Evolutionary conservation across 2,329 filamentous ascomycete species (phyloP), one percentile per base, ranked within the genome.

Genomic region (Alternaria ethzedia): DNA sequence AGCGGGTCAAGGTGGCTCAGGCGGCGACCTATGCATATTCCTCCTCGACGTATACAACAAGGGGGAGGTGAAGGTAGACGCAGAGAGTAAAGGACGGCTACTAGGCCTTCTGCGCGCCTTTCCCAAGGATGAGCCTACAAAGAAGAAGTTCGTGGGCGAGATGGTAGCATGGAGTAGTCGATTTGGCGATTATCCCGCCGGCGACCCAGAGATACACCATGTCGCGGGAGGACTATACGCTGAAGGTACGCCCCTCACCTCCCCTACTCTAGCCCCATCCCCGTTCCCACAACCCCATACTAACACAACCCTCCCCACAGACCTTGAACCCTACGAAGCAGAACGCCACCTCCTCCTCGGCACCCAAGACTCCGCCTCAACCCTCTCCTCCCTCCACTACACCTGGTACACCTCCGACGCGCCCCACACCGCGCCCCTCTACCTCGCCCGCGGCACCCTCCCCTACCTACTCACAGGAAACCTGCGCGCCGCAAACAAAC

Each of bases 121-220:
- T 73, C 89, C 91, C 13, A 83, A 87, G 25, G 89, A 91, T 57
- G 96, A 99, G 82, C 95, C 95, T 4, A 97, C 92, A 59, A 88
- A 94, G 76, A 98, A 97, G 88, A 93, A 93, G 81, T 97, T 94
- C 76, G 91, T 98, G 45, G 89, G 87, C 23, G 94, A 97, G 78
- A 91, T 94, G 77, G 89, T 97, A 70, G 87, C 86, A 87, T 99
- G 96, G 96, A 96, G 93, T 61, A 86, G 89, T 59, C 95, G 91
- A 78, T 91, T 89, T 75, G 93, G 94, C 70, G 92, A 96, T 49
- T 93, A 92, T 78, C 94, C 96, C 51, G 91, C 93, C 54, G 96
- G 96, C 64, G 96, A 99, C 76, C 91, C 95, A 3, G 96, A 98
- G 75, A 85, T 99, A 59, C 96, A 99, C 81, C 94, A 98, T 82